Evolutionary conservation across 768 basidiomycete species (phyloP).

Genomic region (Lactarius quietus): DNA sequence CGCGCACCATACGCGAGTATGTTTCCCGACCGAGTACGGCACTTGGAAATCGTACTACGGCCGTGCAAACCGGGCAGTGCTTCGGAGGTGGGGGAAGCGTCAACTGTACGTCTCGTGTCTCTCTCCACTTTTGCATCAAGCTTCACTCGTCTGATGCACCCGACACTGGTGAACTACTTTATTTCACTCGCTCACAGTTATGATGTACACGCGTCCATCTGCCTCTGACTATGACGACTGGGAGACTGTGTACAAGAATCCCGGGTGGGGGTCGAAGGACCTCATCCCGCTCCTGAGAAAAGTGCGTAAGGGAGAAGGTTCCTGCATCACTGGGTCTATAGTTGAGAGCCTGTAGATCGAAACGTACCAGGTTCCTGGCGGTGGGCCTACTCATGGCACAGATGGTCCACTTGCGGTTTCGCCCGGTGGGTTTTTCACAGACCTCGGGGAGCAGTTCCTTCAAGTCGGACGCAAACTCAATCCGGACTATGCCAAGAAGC

Average conservation of each 20-base stretch:
- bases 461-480: slow-evolving; percentile 29
- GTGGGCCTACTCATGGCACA: slow-evolving; percentile 41
- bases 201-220: no score
- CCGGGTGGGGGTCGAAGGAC: slow-evolving; percentile 56
- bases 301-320: slow-evolving; percentile 32
- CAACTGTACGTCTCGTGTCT: slow-evolving; percentile 44
- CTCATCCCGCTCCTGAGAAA: slow-evolving; percentile 57
- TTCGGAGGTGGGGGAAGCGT: slow-evolving; percentile 61
- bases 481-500: slow-evolving; percentile 24
- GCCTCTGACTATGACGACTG: no score
- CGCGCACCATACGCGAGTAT: slow-evolving; percentile 45
- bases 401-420: slow-evolving; percentile 42
- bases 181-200: slow-evolving; percentile 20
- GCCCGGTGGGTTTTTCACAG: slow-evolving; percentile 29
- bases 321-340: not conserved
- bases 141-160: no score
- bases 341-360: slow-evolving; percentile 32
- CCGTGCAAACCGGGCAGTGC: slow-evolving; percentile 45
- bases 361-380: slow-evolving; percentile 35
- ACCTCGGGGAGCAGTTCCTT: slow-evolving; percentile 30
- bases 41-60: slow-evolving; percentile 41
- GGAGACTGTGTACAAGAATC: slow-evolving; percentile 45
- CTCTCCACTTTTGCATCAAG: not conserved
- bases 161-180: no score
- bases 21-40: slow-evolving; percentile 39